Conservation (phyloP, 2,329 filamentous ascomycete species). For the Biscogniauxia mediterranea region DNA sequence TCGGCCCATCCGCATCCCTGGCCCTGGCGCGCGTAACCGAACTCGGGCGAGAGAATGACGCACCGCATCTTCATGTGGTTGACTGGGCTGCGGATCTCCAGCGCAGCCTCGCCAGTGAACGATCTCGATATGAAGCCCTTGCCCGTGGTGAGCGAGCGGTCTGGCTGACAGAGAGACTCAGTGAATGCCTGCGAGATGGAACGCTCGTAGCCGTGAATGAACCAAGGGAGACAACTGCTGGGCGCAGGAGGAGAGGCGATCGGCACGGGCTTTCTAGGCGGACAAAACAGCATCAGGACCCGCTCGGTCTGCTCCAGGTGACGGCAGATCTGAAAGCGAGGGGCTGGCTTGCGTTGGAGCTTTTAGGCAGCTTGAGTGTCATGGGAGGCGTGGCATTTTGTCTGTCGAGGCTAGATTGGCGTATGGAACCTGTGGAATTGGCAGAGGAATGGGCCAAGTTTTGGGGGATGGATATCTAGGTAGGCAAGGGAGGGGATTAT, state of each 20-base stretch:
- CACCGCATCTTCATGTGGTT: conserved; percentile 61
- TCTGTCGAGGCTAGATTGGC: conserved; percentile 43
- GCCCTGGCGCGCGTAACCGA: conserved; percentile 59
- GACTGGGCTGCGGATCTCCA: conserved; percentile 84
- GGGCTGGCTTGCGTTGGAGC: conserved; percentile 67
- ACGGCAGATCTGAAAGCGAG: conserved; percentile 63
- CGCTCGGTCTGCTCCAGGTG: conserved; percentile 72
- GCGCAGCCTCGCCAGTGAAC: conserved; percentile 70
- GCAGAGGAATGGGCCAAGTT: conserved; percentile 31
- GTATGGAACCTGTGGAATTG: conserved; percentile 32
- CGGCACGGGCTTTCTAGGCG: conserved; percentile 12
- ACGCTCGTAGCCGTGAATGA: conserved; percentile 53
- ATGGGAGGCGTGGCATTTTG: conserved; percentile 70
- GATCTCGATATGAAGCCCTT: conserved; percentile 64
- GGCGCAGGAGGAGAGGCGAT: conserved; percentile 16
- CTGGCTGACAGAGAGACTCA: conserved; percentile 66
- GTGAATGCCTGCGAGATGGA: conserved; percentile 66
- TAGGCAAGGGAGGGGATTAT: conserved; percentile 6
- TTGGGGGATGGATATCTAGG: conserved; percentile 26
- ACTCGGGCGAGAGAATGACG: conserved; percentile 34
- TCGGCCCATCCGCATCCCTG: conserved; percentile 44
- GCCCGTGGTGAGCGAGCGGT: conserved; percentile 61
- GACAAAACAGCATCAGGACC: conserved; percentile 59
- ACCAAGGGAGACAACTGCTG: conserved; percentile 29
- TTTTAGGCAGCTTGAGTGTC: conserved; percentile 71